Evolutionary conservation across 2,329 filamentous ascomycete genomes (phyloP).

Genomic region (Colletotrichum sp.): DNA sequence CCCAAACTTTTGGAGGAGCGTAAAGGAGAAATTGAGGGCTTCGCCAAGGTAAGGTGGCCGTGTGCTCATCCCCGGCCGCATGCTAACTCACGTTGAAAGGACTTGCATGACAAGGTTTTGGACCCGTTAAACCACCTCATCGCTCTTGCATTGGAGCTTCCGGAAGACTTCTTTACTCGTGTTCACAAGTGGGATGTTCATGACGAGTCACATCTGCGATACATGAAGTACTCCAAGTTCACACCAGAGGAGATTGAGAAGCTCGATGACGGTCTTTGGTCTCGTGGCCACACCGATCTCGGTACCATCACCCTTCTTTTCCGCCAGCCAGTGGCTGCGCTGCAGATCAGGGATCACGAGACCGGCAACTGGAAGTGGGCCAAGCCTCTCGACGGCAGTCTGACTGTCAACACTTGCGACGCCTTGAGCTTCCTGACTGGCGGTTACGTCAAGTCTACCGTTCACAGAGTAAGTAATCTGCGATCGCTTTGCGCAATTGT

Average conservation of each 20-base stretch:
- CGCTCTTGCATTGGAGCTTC: constrained; percentile 64
- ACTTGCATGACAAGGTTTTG: constrained; percentile 58
- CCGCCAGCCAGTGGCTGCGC: constrained; percentile 60
- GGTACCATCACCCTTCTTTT: constrained; percentile 63
- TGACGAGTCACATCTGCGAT: constrained; percentile 66
- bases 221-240: constrained; percentile 63
- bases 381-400: constrained; percentile 50
- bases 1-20: constrained; percentile 53
- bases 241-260: constrained; percentile 50
- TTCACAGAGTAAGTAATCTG: constrained; percentile 36
- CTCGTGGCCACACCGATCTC: constrained; percentile 60
- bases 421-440: constrained; percentile 53
- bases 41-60: constrained; percentile 44
- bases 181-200: constrained; percentile 62
- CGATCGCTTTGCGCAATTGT: not conserved
- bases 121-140: constrained; percentile 64
- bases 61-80: not conserved
- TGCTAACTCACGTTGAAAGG: not conserved
- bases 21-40: constrained; percentile 60
- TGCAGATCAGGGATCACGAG: constrained; percentile 57
- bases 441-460: constrained; percentile 47
- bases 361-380: constrained; percentile 56
- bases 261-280: constrained; percentile 46
- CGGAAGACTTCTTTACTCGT: constrained; percentile 59
- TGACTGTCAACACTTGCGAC: constrained; percentile 58